These are phyloP conservation scores for Penicillium sp. DNA, from an alignment of 2,329 filamentous ascomycete genomes.

Conservation along the genomic window DNA sequence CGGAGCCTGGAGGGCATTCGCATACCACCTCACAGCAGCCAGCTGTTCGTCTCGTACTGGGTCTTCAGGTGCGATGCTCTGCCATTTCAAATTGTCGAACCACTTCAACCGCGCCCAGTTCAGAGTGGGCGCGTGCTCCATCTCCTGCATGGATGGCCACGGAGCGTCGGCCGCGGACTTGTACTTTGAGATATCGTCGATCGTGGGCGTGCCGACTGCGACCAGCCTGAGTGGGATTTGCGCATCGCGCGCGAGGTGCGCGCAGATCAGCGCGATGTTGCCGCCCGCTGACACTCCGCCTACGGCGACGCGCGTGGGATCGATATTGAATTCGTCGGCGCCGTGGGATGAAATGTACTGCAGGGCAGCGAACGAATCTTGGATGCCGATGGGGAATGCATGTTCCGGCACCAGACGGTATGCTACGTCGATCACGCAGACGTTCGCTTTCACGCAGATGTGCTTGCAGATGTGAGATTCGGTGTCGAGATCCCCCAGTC, in stretches of 20 bases:
- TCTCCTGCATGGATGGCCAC: constrained; percentile 45
- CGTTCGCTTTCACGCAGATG: constrained; percentile 47
- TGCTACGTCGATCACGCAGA: constrained; percentile 54
- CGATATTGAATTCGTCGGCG: constrained; percentile 43
- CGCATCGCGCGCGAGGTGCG: constrained; percentile 46
- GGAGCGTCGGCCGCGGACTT: constrained; percentile 41
- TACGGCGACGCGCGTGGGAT: constrained; percentile 43
- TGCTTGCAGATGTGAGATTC: constrained; percentile 55
- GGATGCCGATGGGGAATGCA: constrained; percentile 51
- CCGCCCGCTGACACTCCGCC: constrained; percentile 49
- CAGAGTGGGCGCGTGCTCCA: constrained; percentile 48
- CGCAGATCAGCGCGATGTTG: constrained; percentile 30
- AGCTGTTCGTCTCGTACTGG: constrained; percentile 21
- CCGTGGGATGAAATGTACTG: constrained; percentile 43
- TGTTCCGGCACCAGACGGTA: constrained; percentile 57
- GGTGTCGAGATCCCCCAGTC: constrained; percentile 53
- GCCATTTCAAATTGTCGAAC: constrained; percentile 43
- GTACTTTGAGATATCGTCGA: constrained; percentile 46
- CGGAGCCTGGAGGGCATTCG: constrained; percentile 41
- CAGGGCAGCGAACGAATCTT: constrained; percentile 54
- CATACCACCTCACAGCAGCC: constrained; percentile 32
- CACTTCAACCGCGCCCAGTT: constrained; percentile 49
- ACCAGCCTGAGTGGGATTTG: constrained; percentile 43
- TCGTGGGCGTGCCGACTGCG: constrained; percentile 44
- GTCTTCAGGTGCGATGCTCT: constrained; percentile 25